A percentile compares a stretch with the other conserved stretches of the same genome.
Conservation (phyloP, 495 filamentous ascomycete species). For the Rhypophila decipiens region DNA sequence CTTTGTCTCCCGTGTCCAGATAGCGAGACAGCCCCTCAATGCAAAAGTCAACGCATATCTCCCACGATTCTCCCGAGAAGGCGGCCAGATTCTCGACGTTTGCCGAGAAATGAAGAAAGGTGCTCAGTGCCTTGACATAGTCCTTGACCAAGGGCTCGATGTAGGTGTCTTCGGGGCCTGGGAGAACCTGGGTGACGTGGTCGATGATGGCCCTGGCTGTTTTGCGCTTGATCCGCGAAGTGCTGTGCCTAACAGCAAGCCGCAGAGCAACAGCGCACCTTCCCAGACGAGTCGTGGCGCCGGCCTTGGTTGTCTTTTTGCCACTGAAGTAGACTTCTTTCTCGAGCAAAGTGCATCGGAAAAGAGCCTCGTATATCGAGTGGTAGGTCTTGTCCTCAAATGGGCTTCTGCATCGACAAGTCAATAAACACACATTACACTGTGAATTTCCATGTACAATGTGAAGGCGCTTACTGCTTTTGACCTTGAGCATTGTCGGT, state of each 20-base stretch:
- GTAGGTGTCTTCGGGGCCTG: conserved; percentile 54
- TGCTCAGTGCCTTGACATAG: conserved; percentile 69
- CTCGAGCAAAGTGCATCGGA: conserved; percentile 60
- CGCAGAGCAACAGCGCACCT: conserved; percentile 68
- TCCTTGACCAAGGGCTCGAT: conserved; percentile 66
- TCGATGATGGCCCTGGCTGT: conserved; percentile 71
- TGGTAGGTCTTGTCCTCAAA: conserved; percentile 71
- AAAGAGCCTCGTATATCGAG: conserved; percentile 74
- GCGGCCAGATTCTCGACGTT: conserved; percentile 69
- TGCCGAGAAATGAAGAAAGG: conserved; percentile 62
- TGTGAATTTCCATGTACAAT: not conserved
- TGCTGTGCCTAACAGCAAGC: conserved; percentile 59
- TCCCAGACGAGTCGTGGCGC: conserved; percentile 53
- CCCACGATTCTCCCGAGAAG: conserved; percentile 55
- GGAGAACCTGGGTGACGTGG: conserved; percentile 73
- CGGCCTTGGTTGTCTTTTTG: conserved; percentile 41
- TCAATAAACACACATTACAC: conserved; percentile 9
- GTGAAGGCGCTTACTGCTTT: conserved; percentile 5
- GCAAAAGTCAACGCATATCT: conserved; percentile 62
- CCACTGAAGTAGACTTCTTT: conserved; percentile 53
- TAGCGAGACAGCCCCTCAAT: conserved; percentile 43
- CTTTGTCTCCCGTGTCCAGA: conserved; percentile 30
- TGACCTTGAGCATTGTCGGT: conserved; percentile 16
- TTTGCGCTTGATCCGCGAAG: conserved; percentile 62
- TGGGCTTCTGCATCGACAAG: conserved; percentile 10